Evolutionary conservation across 805 yeast genomes (phyloP), one percentile per base, ranked within the genome.

Genomic region (Sungouiella blattae): DNA sequence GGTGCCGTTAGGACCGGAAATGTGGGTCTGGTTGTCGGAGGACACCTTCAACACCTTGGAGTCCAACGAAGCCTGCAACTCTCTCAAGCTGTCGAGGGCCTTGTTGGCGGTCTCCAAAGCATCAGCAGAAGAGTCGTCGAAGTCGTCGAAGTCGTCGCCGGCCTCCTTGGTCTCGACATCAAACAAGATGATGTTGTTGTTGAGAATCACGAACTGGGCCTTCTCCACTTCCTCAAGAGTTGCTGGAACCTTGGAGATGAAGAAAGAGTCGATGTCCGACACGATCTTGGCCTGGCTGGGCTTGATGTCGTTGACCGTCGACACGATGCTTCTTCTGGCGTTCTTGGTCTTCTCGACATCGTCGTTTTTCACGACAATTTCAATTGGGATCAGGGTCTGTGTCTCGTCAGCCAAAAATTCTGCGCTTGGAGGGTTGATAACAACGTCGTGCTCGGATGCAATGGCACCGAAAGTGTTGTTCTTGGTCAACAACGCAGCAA

Each of bases 311-410:
- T 87, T 88, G 36, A 93, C 96, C 14, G 71, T 61, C 23, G 77
- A 69, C 39, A 93, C 87, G 39, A 93, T 69, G 13, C 77, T 77
- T 45, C 78, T 80, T 60, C 89, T 85, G 24, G 87, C 84, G 11
- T 57, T 50, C 54, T 81, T 79, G 43, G 77, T 55, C 33, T 64
- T 71, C 3, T 76, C 76, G 20, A 62, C 71, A 34, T 69, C 74
- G 28, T 64, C 54, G 20, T 48, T 36, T 36, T 59, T 60, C 28
- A 83, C 81, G 22, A 76, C 70, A 41, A 91, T 76, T 45, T 80
- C 83, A 44, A 86, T 70, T 7, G 71, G 64, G 27, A 84, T 84
- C 17, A 71, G 55, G 15, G 65, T 49, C 18, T 52, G 37, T 2
- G 52, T 58, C 8, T 64, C 62, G 22, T 63, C 57, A n/a, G 66